phyloP scores from a whole-genome alignment of 139 green algal genomes.

The Eudorina sp. region DNA sequence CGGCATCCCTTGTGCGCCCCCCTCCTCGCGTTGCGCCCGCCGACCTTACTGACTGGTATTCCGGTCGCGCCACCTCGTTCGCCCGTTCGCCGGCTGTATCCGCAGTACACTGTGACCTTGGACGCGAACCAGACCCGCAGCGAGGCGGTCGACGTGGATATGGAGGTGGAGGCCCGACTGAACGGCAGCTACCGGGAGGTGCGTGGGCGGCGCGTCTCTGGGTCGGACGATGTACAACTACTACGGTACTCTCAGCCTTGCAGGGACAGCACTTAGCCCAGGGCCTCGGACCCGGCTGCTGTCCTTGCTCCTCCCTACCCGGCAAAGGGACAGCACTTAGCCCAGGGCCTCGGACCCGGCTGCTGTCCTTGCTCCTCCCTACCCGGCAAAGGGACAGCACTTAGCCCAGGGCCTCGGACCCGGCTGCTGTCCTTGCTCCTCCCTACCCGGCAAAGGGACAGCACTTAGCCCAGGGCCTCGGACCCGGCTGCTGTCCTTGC shows the following conservation, averaged over 20 bases:
- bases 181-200: slow-evolving; percentile 68
- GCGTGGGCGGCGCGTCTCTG: background rate
- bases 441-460: no score
- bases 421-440: no score
- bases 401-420: no score
- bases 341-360: no score
- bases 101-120: slow-evolving; percentile 45
- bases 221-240: background rate
- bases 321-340: background rate
- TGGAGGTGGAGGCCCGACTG: slow-evolving; percentile 77
- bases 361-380: background rate
- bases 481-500: no score
- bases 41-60: background rate
- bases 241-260: background rate
- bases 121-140: slow-evolving; percentile 62
- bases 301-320: background rate
- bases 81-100: background rate
- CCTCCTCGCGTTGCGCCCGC: background rate
- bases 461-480: no score
- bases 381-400: no score
- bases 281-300: no score
- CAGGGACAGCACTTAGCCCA: background rate
- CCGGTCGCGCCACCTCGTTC: background rate
- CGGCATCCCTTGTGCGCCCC: background rate
- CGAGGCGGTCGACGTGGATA: slow-evolving; percentile 67